Conservation (phyloP, 805 yeast genomes). For the Candida berthetii region DNA sequence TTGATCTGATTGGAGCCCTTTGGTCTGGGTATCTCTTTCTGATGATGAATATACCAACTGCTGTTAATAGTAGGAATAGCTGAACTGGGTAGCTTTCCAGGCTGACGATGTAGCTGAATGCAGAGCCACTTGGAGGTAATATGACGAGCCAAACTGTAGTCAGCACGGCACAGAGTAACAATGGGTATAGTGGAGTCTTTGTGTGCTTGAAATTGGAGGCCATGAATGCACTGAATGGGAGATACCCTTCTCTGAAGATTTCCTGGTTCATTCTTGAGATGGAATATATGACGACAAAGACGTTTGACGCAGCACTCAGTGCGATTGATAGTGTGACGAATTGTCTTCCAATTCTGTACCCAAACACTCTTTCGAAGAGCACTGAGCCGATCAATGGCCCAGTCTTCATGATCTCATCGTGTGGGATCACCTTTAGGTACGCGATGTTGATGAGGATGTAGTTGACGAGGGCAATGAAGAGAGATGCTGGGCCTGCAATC, state of each 20-base stretch:
- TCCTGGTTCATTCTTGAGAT: constrained; percentile 61
- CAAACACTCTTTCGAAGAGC: constrained; percentile 50
- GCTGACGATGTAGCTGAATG: constrained; percentile 36
- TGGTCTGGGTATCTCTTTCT: constrained; percentile 42
- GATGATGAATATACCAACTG: constrained; percentile 51
- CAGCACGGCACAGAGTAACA: constrained; percentile 26
- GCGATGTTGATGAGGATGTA: constrained; percentile 50
- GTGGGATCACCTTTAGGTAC: constrained; percentile 47
- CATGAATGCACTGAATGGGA: constrained; percentile 46
- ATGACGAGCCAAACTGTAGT: constrained; percentile 26
- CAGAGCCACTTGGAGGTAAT: constrained; percentile 27
- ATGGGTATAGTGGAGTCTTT: constrained; percentile 49
- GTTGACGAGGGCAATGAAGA: constrained; percentile 39
- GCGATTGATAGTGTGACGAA: constrained; percentile 53
- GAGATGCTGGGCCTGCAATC: constrained; percentile 55
- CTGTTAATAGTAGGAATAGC: constrained; percentile 42
- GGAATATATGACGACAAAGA: constrained; percentile 54
- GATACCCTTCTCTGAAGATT: constrained; percentile 54
- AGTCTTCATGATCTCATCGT: constrained; percentile 44
- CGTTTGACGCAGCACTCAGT: constrained; percentile 56
- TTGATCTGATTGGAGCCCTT: constrained; percentile 46
- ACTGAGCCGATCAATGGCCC: constrained; percentile 57
- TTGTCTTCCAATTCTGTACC: constrained; percentile 44
- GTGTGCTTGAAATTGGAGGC: constrained; percentile 47
- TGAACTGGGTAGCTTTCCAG: constrained; percentile 42